Conservation (phyloP, 1,284 basidiomycete genomes). For the Coniophora puteana region DNA sequence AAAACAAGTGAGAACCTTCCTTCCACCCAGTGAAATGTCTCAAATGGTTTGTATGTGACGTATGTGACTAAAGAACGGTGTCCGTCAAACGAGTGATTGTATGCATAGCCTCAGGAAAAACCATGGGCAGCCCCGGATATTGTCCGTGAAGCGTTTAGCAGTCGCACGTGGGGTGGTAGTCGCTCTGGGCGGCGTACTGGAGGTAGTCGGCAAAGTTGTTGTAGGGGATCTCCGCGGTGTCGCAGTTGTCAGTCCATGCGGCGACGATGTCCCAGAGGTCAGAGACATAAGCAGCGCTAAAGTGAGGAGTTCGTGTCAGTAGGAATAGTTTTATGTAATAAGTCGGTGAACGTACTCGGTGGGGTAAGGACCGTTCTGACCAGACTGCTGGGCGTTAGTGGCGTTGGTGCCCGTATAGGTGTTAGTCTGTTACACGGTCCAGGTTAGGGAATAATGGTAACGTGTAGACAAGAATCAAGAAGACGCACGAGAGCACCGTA, state of each 20-base stretch:
- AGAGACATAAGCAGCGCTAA: background rate
- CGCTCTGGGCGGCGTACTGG: background rate
- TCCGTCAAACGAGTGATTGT: no score
- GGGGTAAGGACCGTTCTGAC: background rate
- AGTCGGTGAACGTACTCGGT: background rate
- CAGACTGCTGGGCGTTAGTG: background rate
- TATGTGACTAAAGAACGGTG: no score
- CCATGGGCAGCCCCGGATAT: no score
- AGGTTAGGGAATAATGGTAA: background rate
- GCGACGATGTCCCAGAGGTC: background rate
- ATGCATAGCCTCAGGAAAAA: no score
- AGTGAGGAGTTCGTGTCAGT: background rate
- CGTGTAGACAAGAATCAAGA: background rate
- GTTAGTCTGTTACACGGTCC: background rate
- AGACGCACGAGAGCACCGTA: background rate
- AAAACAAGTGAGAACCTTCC: no score
- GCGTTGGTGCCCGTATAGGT: background rate
- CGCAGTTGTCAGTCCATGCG: background rate
- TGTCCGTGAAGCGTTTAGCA: no score
- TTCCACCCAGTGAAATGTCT: no score
- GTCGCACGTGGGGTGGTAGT: slow-evolving; percentile 1
- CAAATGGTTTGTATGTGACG: no score
- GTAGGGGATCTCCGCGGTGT: slow-evolving; percentile 1
- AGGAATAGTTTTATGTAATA: background rate
- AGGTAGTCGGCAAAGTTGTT: slow-evolving; percentile 2